Evolutionary conservation across 2,329 filamentous ascomycete genomes (phyloP).

Genomic region (Claviceps citrina): DNA sequence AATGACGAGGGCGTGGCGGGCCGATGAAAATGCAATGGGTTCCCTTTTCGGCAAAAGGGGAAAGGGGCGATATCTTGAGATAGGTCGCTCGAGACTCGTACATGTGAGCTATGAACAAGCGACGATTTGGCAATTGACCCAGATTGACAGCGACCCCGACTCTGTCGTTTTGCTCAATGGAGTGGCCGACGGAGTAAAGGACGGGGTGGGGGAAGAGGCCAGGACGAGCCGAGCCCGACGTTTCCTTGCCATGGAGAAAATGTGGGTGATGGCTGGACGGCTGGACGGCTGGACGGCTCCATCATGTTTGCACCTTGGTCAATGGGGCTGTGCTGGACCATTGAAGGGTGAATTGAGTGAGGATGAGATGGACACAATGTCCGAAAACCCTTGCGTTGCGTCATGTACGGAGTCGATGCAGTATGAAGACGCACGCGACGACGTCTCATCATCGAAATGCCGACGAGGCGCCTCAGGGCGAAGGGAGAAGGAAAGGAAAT

Average conservation of each 20-base stretch:
- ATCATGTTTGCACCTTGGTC: neutral
- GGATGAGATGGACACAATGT: too few species aligned
- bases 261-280: neutral
- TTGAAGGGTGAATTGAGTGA: neutral
- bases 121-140: neutral
- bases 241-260: neutral
- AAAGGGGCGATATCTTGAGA: too few species aligned
- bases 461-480: neutral
- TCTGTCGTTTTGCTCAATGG: neutral
- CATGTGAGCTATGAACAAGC: neutral
- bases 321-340: constrained; percentile 1
- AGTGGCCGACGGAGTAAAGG: neutral
- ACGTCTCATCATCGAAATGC: too few species aligned
- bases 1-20: too few species aligned
- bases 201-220: neutral
- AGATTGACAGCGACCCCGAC: neutral
- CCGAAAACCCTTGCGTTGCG: too few species aligned
- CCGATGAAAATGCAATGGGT: too few species aligned
- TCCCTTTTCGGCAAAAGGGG: neutral
- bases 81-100: neutral
- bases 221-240: neutral
- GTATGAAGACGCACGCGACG: too few species aligned
- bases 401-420: too few species aligned
- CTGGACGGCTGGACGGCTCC: too few species aligned
- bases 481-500: neutral